phyloP scores from a whole-genome alignment of 139 green algal species.

The Closterium sp. region DNA sequence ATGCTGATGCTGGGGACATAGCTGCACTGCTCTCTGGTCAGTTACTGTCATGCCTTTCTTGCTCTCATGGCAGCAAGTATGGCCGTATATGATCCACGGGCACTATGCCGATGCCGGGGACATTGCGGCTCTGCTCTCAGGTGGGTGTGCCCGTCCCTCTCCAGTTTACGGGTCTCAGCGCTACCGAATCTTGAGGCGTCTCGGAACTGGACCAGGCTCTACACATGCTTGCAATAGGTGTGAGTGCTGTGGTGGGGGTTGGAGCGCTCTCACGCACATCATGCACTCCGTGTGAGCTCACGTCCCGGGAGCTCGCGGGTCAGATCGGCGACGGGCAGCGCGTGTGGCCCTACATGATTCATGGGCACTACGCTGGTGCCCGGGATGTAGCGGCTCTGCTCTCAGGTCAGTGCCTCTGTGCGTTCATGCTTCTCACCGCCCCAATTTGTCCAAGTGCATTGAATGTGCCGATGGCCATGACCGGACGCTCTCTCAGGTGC shows the following conservation, averaged over 20 bases:
- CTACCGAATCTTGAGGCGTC: not conserved
- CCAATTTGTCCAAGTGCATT: slow-evolving; percentile 62
- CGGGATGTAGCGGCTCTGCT: slow-evolving; percentile 44
- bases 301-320: slow-evolving; percentile 68
- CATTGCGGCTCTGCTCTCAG: slow-evolving; percentile 57
- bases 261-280: slow-evolving; percentile 66
- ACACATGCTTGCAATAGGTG: too few species aligned
- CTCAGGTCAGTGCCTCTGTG: slow-evolving; percentile 71
- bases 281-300: too few species aligned
- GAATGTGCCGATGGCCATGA: slow-evolving; percentile 85
- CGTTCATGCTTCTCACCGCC: slow-evolving; percentile 2
- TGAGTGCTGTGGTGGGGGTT: too few species aligned
- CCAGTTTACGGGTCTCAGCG: too few species aligned
- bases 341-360: slow-evolving; percentile 3
- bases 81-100: not conserved
- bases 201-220: slow-evolving; percentile 64
- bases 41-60: not conserved
- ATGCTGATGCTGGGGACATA: slow-evolving; percentile 13
- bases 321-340: slow-evolving; percentile 76
- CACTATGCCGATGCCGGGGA: not conserved
- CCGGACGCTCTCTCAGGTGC: slow-evolving; percentile 87
- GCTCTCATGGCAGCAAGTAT: slow-evolving; percentile 29
- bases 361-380: not conserved
- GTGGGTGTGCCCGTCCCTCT: too few species aligned
- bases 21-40: not conserved